These are phyloP conservation scores for Salisapilia sapeloensis DNA, from an alignment of 352 stramenopile genomes.

Conservation along the genomic window DNA sequence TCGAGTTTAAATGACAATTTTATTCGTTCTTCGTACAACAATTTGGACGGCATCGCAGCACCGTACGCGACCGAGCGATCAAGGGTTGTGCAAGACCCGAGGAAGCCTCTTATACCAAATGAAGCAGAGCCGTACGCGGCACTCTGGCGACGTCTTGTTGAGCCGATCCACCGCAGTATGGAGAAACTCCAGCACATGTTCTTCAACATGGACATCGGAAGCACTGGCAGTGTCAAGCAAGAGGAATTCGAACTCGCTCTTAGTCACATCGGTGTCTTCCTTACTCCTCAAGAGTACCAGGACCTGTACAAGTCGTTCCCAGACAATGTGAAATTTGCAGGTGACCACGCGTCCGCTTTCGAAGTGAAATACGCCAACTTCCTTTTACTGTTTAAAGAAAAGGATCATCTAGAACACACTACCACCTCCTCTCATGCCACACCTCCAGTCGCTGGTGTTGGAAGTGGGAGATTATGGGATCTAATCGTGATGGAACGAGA, in stretches of 20 bases:
- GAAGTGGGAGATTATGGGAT: slow-evolving; percentile 42
- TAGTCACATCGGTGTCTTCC: slow-evolving; percentile 53
- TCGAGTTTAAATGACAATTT: too few relatives aligned
- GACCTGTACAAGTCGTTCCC: slow-evolving; percentile 38
- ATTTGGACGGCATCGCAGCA: slow-evolving; percentile 19
- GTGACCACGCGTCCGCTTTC: slow-evolving; percentile 7
- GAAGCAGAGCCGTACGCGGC: slow-evolving; percentile 9
- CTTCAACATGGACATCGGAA: slow-evolving; percentile 64
- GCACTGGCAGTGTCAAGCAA: slow-evolving; percentile 30
- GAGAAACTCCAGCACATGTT: slow-evolving; percentile 66
- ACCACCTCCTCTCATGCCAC: slow-evolving; percentile 19
- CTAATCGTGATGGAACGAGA: slow-evolving; percentile 28
- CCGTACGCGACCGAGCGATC: slow-evolving; percentile 26
- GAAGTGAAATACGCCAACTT: slow-evolving; percentile 49
- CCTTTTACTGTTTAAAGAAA: slow-evolving; percentile 20
- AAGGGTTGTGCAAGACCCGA: slow-evolving; percentile 1
- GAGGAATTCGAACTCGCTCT: slow-evolving; percentile 58
- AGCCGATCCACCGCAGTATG: slow-evolving; percentile 20
- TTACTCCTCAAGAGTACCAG: slow-evolving; percentile 46
- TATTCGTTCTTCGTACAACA: too few relatives aligned
- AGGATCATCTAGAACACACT: slow-evolving; percentile 8
- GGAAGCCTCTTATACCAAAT: slow-evolving; percentile 1
- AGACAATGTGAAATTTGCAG: slow-evolving; percentile 8
- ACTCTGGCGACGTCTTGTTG: slow-evolving; percentile 38
- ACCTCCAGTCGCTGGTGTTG: slow-evolving; percentile 20